Conservation (phyloP, 2,329 filamentous ascomycete genomes). For the Catunica adiposa region DNA sequence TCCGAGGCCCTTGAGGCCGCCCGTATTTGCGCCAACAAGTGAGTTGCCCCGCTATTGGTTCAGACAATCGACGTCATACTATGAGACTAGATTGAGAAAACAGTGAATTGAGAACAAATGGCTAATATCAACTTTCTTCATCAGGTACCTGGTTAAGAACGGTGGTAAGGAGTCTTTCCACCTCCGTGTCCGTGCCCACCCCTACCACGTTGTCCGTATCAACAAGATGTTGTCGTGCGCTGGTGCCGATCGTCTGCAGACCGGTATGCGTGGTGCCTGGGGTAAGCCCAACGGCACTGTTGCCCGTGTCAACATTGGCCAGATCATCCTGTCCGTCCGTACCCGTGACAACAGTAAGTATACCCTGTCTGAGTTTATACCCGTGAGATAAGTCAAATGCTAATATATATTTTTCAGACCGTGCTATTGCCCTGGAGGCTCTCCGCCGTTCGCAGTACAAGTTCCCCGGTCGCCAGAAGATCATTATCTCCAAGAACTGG, state of each 20-base stretch:
- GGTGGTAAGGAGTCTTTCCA: constrained; percentile 60
- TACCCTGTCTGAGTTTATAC: not conserved
- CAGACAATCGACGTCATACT: not conserved
- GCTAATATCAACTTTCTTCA: not conserved
- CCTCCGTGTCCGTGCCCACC: constrained; percentile 74
- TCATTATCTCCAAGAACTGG: constrained; percentile 99
- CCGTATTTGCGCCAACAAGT: constrained; percentile 99
- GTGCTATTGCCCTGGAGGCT: constrained; percentile 87
- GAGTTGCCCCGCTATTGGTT: constrained; percentile 5
- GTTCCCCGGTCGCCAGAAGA: constrained; percentile 99
- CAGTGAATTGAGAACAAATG: no score
- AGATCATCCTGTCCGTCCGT: constrained; percentile 94
- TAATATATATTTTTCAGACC: constrained; percentile 37
- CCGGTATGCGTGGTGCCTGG: constrained; percentile 99
- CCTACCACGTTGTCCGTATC: constrained; percentile 99
- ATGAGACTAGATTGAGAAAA: not conserved
- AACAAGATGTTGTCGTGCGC: constrained; percentile 99
- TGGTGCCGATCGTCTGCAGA: constrained; percentile 99
- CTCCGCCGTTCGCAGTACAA: constrained; percentile 99
- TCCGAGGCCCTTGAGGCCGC: constrained; percentile 98
- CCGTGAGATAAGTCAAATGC: not conserved
- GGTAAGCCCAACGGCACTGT: constrained; percentile 98
- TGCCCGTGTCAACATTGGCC: constrained; percentile 99
- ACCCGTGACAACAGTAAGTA: constrained; percentile 79
- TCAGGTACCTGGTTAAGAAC: constrained; percentile 54